Conservation (phyloP, 1,284 basidiomycete species). For the Volvariella volvacea region DNA sequence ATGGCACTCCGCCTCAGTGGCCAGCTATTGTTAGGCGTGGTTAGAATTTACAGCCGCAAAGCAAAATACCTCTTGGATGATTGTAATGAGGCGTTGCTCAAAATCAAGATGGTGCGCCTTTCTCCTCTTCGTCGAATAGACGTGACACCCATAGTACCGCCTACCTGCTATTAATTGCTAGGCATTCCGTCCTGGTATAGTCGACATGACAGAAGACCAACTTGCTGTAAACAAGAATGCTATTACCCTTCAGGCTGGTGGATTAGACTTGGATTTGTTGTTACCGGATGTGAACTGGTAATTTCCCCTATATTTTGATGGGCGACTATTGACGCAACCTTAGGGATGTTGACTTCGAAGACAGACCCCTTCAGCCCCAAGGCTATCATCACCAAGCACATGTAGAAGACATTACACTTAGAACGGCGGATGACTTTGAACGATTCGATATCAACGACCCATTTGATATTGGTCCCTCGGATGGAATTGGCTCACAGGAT, state of each 20-base stretch:
- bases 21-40: conserved; percentile 92
- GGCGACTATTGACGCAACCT: neutral
- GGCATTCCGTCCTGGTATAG: conserved; percentile 90
- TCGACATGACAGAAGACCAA: conserved; percentile 94
- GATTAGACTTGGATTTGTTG: conserved; percentile 72
- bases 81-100: conserved; percentile 92
- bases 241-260: conserved; percentile 75
- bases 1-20: conserved; percentile 95
- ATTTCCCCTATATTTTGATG: neutral
- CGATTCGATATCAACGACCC: conserved; percentile 54
- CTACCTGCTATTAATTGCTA: conserved; percentile 20
- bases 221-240: conserved; percentile 81
- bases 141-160: conserved; percentile 2
- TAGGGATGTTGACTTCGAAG: conserved; percentile 75
- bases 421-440: conserved; percentile 60
- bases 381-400: conserved; percentile 74
- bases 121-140: neutral
- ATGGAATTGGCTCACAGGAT: conserved; percentile 84
- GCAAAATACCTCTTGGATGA: conserved; percentile 97
- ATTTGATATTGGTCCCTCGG: conserved; percentile 69
- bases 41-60: conserved; percentile 95
- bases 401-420: conserved; percentile 78
- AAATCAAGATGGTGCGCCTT: conserved; percentile 82
- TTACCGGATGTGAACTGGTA: conserved; percentile 80
- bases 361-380: conserved; percentile 55